phyloP scores from a whole-genome alignment of 2,329 filamentous ascomycete genomes.

The Paecilomyces niveus region DNA sequence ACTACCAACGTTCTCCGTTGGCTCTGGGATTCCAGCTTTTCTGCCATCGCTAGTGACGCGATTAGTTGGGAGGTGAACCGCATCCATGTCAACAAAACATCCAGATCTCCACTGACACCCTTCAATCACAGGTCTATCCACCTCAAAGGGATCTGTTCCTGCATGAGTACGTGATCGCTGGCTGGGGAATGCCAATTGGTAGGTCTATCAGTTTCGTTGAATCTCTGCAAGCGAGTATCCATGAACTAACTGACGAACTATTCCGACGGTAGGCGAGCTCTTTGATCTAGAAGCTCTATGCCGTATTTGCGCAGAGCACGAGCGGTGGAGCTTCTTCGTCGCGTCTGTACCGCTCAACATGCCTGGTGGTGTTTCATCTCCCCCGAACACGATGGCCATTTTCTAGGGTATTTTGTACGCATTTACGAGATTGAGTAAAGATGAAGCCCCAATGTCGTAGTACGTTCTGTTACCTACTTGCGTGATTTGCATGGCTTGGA shows the following conservation, averaged over 20 bases:
- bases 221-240: slow-evolving; percentile 18
- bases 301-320: slow-evolving; percentile 25
- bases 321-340: slow-evolving; percentile 46
- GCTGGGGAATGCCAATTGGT: slow-evolving; percentile 46
- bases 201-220: slow-evolving; percentile 14
- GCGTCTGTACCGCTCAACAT: slow-evolving; percentile 44
- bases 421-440: background rate
- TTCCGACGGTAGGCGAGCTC: slow-evolving; percentile 28
- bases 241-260: slow-evolving; percentile 9
- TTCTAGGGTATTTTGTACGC: slow-evolving; percentile 21
- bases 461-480: background rate
- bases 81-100: background rate
- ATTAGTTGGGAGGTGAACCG: slow-evolving; percentile 46
- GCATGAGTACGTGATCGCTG: slow-evolving; percentile 44
- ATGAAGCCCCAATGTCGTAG: background rate
- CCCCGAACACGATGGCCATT: slow-evolving; percentile 40
- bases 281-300: slow-evolving; percentile 41
- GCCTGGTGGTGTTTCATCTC: slow-evolving; percentile 40
- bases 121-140: slow-evolving; percentile 30
- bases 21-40: slow-evolving; percentile 53
- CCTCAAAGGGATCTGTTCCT: slow-evolving; percentile 32
- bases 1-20: slow-evolving; percentile 47
- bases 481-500: background rate
- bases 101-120: slow-evolving; percentile 5
- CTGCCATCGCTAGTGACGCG: slow-evolving; percentile 52